phyloP scores from a whole-genome alignment of 768 basidiomycete genomes.

The Auricularia auricula-judae region DNA sequence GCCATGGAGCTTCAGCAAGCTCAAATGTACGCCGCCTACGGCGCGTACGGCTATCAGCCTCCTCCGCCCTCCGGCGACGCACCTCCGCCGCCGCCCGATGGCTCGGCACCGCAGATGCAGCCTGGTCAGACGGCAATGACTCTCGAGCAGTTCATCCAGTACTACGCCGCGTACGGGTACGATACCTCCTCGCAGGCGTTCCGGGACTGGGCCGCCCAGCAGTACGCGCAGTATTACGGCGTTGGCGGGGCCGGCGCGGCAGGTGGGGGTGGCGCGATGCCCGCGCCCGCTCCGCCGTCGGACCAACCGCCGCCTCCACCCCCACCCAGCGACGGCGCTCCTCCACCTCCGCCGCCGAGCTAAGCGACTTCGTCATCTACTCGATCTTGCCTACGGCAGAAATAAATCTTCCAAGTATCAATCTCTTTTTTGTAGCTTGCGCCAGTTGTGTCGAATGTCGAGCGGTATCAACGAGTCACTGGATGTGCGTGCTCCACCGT shows the following conservation, averaged over 20 bases:
- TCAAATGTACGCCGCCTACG: slow-evolving; percentile 67
- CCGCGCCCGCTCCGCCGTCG: slow-evolving; percentile 19
- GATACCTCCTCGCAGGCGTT: neutral
- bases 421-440: too few relatives aligned
- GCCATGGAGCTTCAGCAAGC: slow-evolving; percentile 84
- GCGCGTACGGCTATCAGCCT: slow-evolving; percentile 34
- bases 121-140: slow-evolving; percentile 2
- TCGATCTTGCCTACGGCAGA: too few relatives aligned
- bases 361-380: neutral
- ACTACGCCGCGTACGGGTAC: slow-evolving; percentile 4
- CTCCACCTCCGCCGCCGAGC: slow-evolving; percentile 23
- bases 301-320: slow-evolving; percentile 27
- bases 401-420: too few relatives aligned
- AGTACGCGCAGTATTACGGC: neutral
- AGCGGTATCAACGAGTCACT: too few relatives aligned
- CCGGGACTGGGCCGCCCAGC: neutral
- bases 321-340: slow-evolving; percentile 20
- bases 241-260: neutral
- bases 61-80: slow-evolving; percentile 38
- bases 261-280: neutral
- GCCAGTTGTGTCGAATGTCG: too few relatives aligned
- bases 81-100: slow-evolving; percentile 24
- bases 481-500: too few relatives aligned
- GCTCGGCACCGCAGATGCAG: slow-evolving; percentile 13
- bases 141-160: slow-evolving; percentile 3